These are phyloP conservation scores for Apiotrichum sp. DNA, from an alignment of 1,284 basidiomycete genomes.

Conservation along the genomic window DNA sequence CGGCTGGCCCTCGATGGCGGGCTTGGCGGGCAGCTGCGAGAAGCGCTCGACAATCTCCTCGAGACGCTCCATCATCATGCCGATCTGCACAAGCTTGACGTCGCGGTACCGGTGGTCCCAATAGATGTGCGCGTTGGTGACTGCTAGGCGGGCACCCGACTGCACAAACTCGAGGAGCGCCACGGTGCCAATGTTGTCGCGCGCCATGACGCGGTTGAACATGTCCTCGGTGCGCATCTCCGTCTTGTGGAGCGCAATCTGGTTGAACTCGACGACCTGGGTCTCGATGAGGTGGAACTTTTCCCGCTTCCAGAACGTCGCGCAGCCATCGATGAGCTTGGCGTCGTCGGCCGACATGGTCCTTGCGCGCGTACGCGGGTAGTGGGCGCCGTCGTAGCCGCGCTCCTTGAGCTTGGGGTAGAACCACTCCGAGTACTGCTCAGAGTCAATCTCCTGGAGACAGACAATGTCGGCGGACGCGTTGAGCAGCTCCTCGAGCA, in stretches of 20 bases:
- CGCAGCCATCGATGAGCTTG: constrained; percentile 89
- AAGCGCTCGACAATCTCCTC: constrained; percentile 83
- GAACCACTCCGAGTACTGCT: constrained; percentile 93
- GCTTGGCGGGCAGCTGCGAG: constrained; percentile 61
- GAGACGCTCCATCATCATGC: constrained; percentile 85
- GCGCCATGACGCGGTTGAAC: constrained; percentile 96
- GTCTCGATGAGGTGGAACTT: constrained; percentile 93
- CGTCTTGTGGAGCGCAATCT: constrained; percentile 83
- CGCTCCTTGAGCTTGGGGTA: constrained; percentile 65
- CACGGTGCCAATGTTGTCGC: constrained; percentile 89
- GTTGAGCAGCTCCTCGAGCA: constrained; percentile 77
- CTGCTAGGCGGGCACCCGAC: constrained; percentile 78
- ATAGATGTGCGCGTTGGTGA: constrained; percentile 86
- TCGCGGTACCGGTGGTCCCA: constrained; percentile 93
- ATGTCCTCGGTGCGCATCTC: constrained; percentile 99
- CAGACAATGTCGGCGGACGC: constrained; percentile 88
- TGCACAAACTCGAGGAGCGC: constrained; percentile 79
- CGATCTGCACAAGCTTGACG: constrained; percentile 95
- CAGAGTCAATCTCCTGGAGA: constrained; percentile 82
- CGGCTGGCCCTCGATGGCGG: constrained; percentile 12
- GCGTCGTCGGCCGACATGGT: constrained; percentile 87
- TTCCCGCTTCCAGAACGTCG: constrained; percentile 86
- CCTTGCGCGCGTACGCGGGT: constrained; percentile 88
- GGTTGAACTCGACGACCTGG: constrained; percentile 89
- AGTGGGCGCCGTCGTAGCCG: constrained; percentile 88